Base-by-base conservation (phyloP, 306 rosid genomes). In the Quercus parvula region DNA sequence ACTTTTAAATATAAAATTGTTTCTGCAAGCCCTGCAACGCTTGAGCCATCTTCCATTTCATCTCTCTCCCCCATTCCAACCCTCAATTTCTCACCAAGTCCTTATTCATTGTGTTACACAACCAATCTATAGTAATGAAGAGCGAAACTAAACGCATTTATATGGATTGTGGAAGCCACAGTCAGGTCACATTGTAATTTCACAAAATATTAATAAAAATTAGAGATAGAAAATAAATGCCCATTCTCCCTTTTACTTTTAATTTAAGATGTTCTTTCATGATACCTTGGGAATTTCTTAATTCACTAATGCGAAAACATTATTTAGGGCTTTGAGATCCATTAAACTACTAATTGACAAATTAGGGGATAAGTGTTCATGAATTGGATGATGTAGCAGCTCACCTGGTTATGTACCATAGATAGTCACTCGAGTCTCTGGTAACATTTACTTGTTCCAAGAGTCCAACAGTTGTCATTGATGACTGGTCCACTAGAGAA, bases 331-430 rank as follows among this genome's bases (percentile, higher is more conserved):
- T 20, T 17, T 77, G 8, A 2, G 41, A 56, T 55, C 67, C 49
- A 55, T 35, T 67, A 66, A 31, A 27, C 28, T 76, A 56, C 15
- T 31, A 17, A 56, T 73, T 64, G 56, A 68, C 77, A 44, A 46
- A 52, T 68, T 67, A 76, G 13, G 30, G 31, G 46, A 56, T 13
- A 51, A 54, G 13, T 51, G 72, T 70, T 44, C 30, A 31, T 52
- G 24, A 52, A 70, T 7, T 19, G 35, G 3, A 44, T 44, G 44
- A 61, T 27, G 54, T 17, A 79, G 72, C 33, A 74, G 56, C 94
- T 83, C 78, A 95, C 99, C 92, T 93, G 71, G 97, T 95, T 77
- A 84, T 91, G 89, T 93, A 95, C 99, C 99, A 95, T 28, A 95
- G 88, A 78, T 95, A 95, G 81, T 95, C 99, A 83, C 88, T 95